Percentiles rank a stretch among this genome's conserved stretches.
Evolutionary conservation across 208 protist genomes (phyloP).

Genomic region (Trypanosoma boissoni): DNA sequence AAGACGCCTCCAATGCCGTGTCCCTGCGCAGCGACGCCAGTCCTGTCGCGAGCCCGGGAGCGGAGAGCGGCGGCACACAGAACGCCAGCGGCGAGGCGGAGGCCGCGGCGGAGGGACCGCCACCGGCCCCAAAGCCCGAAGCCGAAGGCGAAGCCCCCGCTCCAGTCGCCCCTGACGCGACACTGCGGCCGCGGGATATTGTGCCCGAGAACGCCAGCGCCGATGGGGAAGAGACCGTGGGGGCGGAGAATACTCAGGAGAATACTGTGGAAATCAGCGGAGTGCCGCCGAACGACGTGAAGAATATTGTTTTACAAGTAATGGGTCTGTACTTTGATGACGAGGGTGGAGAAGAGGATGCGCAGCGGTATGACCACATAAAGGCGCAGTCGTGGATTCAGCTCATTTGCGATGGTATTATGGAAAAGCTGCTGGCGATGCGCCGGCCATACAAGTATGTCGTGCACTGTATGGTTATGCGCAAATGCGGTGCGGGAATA

Average conservation of each 20-base stretch:
- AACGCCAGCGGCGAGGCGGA: not conserved
- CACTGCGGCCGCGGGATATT: not conserved
- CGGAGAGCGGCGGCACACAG: not conserved
- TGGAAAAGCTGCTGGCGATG: constrained; percentile 72
- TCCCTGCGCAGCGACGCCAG: not conserved
- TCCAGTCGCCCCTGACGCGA: not conserved
- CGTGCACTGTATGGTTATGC: constrained; percentile 77
- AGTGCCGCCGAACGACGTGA: constrained; percentile 77
- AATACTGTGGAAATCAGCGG: constrained; percentile 30
- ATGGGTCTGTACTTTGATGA: constrained; percentile 85
- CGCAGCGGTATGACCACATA: constrained; percentile 78
- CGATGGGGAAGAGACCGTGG: constrained; percentile 12
- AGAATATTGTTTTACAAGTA: constrained; percentile 86
- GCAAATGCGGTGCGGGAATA: constrained; percentile 79
- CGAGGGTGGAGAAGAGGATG: constrained; percentile 58
- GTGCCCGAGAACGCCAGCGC: constrained; percentile 10
- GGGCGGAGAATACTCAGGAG: constrained; percentile 13
- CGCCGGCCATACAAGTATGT: constrained; percentile 88
- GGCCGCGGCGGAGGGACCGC: not conserved
- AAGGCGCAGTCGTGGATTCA: constrained; percentile 71
- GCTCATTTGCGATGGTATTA: constrained; percentile 81
- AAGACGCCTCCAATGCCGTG: not conserved
- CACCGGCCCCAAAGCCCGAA: not conserved
- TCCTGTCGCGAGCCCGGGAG: not conserved
- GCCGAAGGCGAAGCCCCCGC: not conserved